These are phyloP conservation scores for Solanum tarapatanum DNA, from an alignment of 257 asterid genomes.

Conservation along the genomic window DNA sequence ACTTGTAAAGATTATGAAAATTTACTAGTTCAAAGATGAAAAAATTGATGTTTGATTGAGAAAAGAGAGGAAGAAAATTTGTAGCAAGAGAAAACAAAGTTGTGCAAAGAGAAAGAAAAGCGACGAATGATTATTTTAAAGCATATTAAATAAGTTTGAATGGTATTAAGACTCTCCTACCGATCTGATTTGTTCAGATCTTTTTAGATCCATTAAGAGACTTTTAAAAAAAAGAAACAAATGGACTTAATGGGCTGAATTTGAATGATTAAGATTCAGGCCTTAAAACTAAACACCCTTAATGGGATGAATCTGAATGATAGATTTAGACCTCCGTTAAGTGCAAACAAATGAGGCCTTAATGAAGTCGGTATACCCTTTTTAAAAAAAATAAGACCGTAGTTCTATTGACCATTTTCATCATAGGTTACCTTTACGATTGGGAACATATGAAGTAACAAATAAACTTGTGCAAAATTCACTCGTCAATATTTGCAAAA, in stretches of 20 bases:
- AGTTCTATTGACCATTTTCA: not conserved
- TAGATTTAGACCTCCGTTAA: not conserved
- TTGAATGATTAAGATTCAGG: not conserved
- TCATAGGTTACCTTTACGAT: not conserved
- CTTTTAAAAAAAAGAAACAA: not conserved
- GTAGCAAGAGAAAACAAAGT: not conserved
- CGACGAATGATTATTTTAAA: not conserved
- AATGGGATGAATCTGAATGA: not conserved
- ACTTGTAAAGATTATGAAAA: not conserved
- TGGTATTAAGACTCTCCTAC: not conserved
- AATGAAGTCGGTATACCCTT: not conserved
- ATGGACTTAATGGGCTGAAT: too few species aligned
- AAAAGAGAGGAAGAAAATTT: not conserved
- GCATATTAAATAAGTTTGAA: not conserved
- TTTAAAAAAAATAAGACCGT: not conserved
- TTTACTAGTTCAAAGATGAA: not conserved
- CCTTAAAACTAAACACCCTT: not conserved
- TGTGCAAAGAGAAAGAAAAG: not conserved
- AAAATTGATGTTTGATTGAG: not conserved
- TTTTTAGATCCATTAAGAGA: not conserved
- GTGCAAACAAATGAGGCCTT: not conserved
- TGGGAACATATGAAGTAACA: not conserved
- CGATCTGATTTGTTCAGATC: not conserved
- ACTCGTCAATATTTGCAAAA: not conserved
- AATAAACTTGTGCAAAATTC: not conserved